Percentiles rank a stretch among this genome's conserved stretches.
These are phyloP conservation scores for Diaporthe sp. DNA, from an alignment of 2,329 filamentous ascomycete species.

Conservation along the genomic window DNA sequence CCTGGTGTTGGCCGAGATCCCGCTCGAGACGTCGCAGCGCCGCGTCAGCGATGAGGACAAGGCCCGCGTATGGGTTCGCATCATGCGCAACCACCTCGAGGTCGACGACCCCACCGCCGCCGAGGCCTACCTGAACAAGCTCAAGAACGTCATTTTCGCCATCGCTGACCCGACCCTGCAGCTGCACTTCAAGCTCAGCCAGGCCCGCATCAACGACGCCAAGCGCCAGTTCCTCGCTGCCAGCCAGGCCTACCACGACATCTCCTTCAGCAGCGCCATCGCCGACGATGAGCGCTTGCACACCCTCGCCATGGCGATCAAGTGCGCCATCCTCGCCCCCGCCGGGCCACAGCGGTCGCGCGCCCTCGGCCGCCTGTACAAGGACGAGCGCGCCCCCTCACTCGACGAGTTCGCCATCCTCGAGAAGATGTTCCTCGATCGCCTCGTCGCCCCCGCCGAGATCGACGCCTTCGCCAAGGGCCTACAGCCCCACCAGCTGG, in stretches of 20 bases:
- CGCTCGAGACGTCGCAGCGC: constrained; percentile 89
- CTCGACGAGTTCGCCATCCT: constrained; percentile 87
- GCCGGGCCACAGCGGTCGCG: constrained; percentile 87
- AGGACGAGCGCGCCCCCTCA: constrained; percentile 84
- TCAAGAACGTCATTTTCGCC: constrained; percentile 90
- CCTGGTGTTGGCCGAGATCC: constrained; percentile 81
- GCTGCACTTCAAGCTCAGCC: constrained; percentile 89
- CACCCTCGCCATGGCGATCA: constrained; percentile 87
- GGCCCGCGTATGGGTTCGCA: constrained; percentile 89
- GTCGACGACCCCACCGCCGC: constrained; percentile 90
- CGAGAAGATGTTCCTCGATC: constrained; percentile 97
- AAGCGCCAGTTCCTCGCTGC: constrained; percentile 91
- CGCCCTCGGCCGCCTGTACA: constrained; percentile 86
- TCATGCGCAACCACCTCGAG: constrained; percentile 93
- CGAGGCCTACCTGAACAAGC: constrained; percentile 90
- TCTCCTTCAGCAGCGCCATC: constrained; percentile 82
- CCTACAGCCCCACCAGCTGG: constrained; percentile 88
- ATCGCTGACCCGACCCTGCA: constrained; percentile 79
- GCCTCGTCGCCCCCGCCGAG: constrained; percentile 83
- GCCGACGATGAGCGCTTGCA: constrained; percentile 87
- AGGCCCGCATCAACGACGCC: constrained; percentile 92
- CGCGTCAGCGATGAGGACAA: constrained; percentile 85
- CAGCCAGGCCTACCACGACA: constrained; percentile 86
- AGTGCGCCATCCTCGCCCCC: constrained; percentile 91
- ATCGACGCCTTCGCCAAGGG: constrained; percentile 86